phyloP scores from a whole-genome alignment of 305 asterid species.

The Fraxinus ornus region DNA sequence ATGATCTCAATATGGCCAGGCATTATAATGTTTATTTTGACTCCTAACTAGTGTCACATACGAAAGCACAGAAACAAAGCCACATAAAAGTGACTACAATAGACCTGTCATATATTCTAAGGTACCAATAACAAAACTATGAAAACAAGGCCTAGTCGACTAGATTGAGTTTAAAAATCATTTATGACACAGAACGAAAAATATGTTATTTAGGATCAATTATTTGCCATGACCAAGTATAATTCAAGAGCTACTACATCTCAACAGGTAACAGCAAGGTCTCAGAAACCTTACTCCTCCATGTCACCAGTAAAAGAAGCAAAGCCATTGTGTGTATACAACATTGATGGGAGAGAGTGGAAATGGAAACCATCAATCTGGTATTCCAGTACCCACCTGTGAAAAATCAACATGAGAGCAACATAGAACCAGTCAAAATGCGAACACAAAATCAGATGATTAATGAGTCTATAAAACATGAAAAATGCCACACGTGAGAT shows the following conservation, averaged over 20 bases:
- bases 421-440: constrained; percentile 25
- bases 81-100: background rate
- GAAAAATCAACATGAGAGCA: constrained; percentile 29
- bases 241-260: background rate
- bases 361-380: constrained; percentile 92
- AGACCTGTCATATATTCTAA: background rate
- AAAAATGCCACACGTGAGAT: constrained; percentile 18
- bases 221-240: constrained; percentile 16
- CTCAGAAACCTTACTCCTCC: constrained; percentile 75
- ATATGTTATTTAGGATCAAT: constrained; percentile 10
- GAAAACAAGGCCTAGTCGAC: background rate
- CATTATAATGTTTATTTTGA: background rate
- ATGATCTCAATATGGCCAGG: constrained; percentile 12
- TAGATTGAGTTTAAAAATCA: background rate
- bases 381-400: constrained; percentile 98
- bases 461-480: constrained; percentile 9
- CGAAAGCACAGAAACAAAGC: background rate
- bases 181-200: constrained; percentile 2
- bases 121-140: background rate
- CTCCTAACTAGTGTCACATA: background rate
- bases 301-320: constrained; percentile 90
- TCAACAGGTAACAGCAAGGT: constrained; percentile 13
- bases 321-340: constrained; percentile 96
- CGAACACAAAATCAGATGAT: background rate
- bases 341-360: constrained; percentile 94